A percentile compares a stretch with the other conserved stretches of the same genome.
Conservation (phyloP, 305 asterid genomes). For the Solanum aculeatissimum region DNA sequence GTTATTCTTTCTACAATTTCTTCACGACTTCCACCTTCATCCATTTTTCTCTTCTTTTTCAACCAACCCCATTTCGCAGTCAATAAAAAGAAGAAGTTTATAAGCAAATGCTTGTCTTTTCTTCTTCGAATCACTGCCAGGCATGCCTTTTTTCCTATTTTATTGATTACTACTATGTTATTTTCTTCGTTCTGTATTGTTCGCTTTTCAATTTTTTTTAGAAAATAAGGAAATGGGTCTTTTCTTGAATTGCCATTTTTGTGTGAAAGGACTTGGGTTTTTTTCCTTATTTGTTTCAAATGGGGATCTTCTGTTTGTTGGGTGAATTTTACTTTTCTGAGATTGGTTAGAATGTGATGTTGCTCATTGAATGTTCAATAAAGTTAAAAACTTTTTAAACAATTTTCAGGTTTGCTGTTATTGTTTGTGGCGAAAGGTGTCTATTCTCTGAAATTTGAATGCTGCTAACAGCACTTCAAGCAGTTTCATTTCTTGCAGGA, state of each 20-base stretch:
- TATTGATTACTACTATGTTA: not conserved
- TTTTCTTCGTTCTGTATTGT: not conserved
- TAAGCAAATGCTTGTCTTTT: conserved; percentile 11
- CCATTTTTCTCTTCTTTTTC: not conserved
- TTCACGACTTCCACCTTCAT: not conserved
- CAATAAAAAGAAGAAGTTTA: not conserved
- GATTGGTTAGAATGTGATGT: not conserved
- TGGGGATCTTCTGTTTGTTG: conserved; percentile 3
- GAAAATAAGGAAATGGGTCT: not conserved
- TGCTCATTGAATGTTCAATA: not conserved
- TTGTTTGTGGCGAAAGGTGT: not conserved
- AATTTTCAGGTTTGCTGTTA: not conserved
- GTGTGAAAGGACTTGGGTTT: not conserved
- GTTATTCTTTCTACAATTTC: conserved; percentile 1
- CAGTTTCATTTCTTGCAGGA: not conserved
- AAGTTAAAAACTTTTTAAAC: not conserved
- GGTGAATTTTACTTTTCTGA: not conserved
- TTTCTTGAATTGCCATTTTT: not conserved
- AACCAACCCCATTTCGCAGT: not conserved
- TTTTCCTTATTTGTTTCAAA: not conserved
- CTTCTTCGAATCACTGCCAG: conserved; percentile 20
- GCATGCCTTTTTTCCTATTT: conserved; percentile 9
- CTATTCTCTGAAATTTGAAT: not conserved
- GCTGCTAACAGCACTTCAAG: not conserved
- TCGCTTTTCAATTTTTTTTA: not conserved